Evolutionary conservation across 208 protist species (phyloP).

Genomic region (Leishmania major): DNA sequence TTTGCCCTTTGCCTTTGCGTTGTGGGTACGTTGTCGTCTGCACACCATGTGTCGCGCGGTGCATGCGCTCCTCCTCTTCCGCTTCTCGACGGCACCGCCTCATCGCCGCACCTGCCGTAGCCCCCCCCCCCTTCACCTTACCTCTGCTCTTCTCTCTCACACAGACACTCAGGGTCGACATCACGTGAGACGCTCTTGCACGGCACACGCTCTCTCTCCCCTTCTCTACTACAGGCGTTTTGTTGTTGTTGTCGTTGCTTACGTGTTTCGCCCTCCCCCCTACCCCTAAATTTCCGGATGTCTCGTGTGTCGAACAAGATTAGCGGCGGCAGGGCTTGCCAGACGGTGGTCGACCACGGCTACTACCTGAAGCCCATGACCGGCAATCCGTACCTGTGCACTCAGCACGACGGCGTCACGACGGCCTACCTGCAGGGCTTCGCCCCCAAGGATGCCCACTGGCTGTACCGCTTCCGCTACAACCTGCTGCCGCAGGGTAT

Average conservation of each 20-base stretch:
- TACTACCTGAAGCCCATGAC: constrained; percentile 76
- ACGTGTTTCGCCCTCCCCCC: not conserved
- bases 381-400: constrained; percentile 70
- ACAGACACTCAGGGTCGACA: not conserved
- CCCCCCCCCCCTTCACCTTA: not conserved
- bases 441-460: constrained; percentile 60
- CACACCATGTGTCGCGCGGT: not conserved
- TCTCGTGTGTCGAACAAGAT: constrained; percentile 64
- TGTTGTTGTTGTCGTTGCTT: not conserved
- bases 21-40: not conserved
- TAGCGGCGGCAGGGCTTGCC: constrained; percentile 50
- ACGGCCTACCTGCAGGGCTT: constrained; percentile 82
- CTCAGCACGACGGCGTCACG: constrained; percentile 71
- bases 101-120: not conserved
- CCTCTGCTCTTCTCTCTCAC: not conserved
- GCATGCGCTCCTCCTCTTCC: not conserved
- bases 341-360: constrained; percentile 72
- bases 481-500: constrained; percentile 74
- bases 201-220: not conserved
- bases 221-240: not conserved
- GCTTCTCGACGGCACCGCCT: not conserved
- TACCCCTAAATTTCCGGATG: constrained; percentile 28
- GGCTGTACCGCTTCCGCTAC: constrained; percentile 88
- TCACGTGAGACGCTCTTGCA: not conserved
- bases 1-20: not conserved